phyloP scores from a whole-genome alignment of 345 rosid genomes.

The Leavenworthia alabamica region DNA sequence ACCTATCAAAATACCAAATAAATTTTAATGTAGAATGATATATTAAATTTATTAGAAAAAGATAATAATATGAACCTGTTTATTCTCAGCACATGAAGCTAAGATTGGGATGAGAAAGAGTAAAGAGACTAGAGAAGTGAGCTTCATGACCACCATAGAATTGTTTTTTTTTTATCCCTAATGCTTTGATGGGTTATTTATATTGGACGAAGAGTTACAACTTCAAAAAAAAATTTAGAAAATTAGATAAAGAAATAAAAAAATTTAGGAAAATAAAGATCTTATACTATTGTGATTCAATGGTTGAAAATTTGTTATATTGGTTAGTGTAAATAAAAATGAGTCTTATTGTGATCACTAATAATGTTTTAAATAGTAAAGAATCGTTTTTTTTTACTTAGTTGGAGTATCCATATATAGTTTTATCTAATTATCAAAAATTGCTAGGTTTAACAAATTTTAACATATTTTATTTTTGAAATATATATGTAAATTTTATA shows the following conservation, averaged over 20 bases:
- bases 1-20: conserved; percentile 38
- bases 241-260: neutral
- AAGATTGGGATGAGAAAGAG: conserved; percentile 37
- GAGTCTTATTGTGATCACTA: conserved; percentile 7
- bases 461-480: neutral
- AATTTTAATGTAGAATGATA: neutral
- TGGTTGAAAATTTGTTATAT: conserved; percentile 4
- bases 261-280: neutral
- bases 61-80: conserved; percentile 26
- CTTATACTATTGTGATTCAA: neutral
- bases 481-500: too few relatives aligned
- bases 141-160: conserved; percentile 27
- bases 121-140: conserved; percentile 24
- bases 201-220: conserved; percentile 10
- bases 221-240: neutral
- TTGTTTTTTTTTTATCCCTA: neutral
- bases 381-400: neutral
- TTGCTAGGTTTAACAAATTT: neutral
- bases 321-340: conserved; percentile 2
- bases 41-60: neutral
- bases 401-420: neutral
- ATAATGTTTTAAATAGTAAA: neutral
- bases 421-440: neutral
- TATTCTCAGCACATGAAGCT: conserved; percentile 32
- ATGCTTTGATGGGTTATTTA: conserved; percentile 23